Evolutionary conservation across 768 basidiomycete species (phyloP).

Genomic region (Kwoniella europaea): DNA sequence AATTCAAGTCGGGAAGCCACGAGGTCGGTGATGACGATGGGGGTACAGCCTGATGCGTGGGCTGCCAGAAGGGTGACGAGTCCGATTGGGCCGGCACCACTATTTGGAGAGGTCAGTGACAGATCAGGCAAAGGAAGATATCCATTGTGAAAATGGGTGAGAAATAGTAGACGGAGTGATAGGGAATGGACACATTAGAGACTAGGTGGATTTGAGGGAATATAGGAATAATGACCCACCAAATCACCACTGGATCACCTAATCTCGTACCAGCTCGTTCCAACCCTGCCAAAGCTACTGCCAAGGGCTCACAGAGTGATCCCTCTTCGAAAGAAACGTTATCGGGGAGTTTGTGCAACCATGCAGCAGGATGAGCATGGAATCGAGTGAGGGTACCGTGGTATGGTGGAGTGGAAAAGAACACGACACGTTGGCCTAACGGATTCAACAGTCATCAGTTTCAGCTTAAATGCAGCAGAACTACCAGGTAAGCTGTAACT

Average conservation of each 20-base stretch:
- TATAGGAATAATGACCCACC: slow-evolving; percentile 38
- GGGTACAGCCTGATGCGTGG: slow-evolving; percentile 59
- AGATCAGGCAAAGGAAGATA: too few relatives aligned
- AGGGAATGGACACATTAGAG: not conserved
- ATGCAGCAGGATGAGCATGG: slow-evolving; percentile 56
- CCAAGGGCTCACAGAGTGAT: slow-evolving; percentile 59
- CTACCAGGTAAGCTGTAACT: slow-evolving; percentile 14
- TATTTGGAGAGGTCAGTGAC: slow-evolving; percentile 17
- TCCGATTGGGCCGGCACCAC: slow-evolving; percentile 61
- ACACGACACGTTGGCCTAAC: slow-evolving; percentile 57
- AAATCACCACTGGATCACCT: slow-evolving; percentile 60
- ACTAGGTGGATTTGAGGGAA: not conserved
- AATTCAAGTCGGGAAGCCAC: slow-evolving; percentile 58
- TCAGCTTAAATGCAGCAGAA: too few relatives aligned
- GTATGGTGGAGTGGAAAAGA: slow-evolving; percentile 60
- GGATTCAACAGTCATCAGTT: too few relatives aligned
- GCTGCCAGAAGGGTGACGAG: slow-evolving; percentile 59
- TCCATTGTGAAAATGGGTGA: too few relatives aligned
- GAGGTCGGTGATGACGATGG: slow-evolving; percentile 61
- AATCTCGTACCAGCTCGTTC: slow-evolving; percentile 57
- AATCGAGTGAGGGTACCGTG: slow-evolving; percentile 59
- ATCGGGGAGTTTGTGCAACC: slow-evolving; percentile 60
- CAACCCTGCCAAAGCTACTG: slow-evolving; percentile 60
- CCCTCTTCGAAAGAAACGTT: slow-evolving; percentile 60
- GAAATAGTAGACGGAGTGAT: not conserved